Evolutionary conservation across 2,329 filamentous ascomycete genomes (phyloP), one percentile per base, ranked within the genome.

Genomic region (Westerdykella sp.): DNA sequence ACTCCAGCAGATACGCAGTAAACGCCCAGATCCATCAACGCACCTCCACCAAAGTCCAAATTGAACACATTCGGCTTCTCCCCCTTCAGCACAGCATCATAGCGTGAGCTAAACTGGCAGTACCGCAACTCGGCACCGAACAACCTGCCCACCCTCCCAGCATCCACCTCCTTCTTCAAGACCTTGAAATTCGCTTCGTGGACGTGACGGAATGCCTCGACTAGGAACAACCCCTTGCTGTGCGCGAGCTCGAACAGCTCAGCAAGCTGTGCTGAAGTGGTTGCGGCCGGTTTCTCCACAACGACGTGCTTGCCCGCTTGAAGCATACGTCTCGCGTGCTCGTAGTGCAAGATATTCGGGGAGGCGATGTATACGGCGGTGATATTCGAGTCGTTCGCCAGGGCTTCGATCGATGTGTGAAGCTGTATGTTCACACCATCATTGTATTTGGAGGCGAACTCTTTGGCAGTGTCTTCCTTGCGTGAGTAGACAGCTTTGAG

Each of bases 191-290:
- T 74, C 34, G 63, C 59, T 57, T 75, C 73, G 57, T 74, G 73
- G 39, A 74, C 68, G 52, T 75, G 73, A 30, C 73, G 62, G 61
- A 66, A 74, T 13, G 73, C 73, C 57, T 75, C 73, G 44, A 75
- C 65, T 12, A 75, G 53, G 46, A 69, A 68, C 9, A 73, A 62
- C 13, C 60, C 56, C 16, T 73, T 65, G 31, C 60, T 54, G 35
- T 68, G 60, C 1, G 72, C 70, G 12, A 69, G 55, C 13, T 52
- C 48, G 56, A 73, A 72, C 11, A 75, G 56, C 22, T 68, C 59
- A 30, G 71, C 63, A 3, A 74, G 61, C 48, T 75, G 70, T 2
- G 53, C 48, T 21, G 60, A 51, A 1, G 67, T 75, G 18, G 63
- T 68, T 21, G 70, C 71, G 0, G 70, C 67, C 5, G 73, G 73